phyloP scores from a whole-genome alignment of 2,329 filamentous ascomycete species.

The Neocatenulostroma microsporum region DNA sequence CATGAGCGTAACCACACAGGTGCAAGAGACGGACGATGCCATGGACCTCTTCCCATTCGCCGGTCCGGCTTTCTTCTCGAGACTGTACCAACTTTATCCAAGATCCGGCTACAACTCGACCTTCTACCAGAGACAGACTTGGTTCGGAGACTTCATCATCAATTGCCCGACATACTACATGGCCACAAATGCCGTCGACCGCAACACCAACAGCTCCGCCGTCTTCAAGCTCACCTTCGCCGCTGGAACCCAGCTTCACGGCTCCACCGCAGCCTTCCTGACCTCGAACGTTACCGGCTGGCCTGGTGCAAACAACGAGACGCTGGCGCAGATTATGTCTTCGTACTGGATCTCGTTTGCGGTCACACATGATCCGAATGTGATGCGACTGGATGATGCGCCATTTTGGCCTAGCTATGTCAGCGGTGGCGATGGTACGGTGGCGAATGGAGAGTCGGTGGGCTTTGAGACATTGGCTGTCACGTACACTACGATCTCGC shows the following conservation, averaged over 20 bases:
- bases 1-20: slow-evolving; percentile 20
- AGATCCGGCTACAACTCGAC: slow-evolving; percentile 27
- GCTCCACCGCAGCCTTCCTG: slow-evolving; percentile 10
- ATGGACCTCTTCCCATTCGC: slow-evolving; percentile 28
- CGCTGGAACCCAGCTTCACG: slow-evolving; percentile 14
- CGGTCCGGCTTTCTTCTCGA: slow-evolving; percentile 31
- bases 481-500: slow-evolving; percentile 10
- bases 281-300: slow-evolving; percentile 8
- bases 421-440: slow-evolving; percentile 8
- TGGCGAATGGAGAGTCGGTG: slow-evolving; percentile 11
- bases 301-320: slow-evolving; percentile 12
- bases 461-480: slow-evolving; percentile 14
- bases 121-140: slow-evolving; percentile 31
- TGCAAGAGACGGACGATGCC: slow-evolving; percentile 25
- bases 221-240: slow-evolving; percentile 21
- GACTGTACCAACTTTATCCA: slow-evolving; percentile 31
- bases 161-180: slow-evolving; percentile 15
- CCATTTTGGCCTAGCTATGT: slow-evolving; percentile 14
- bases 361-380: slow-evolving; percentile 12
- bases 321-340: slow-evolving; percentile 11
- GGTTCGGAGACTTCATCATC: slow-evolving; percentile 41
- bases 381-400: slow-evolving; percentile 8
- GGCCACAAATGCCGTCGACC: slow-evolving; percentile 14
- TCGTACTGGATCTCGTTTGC: slow-evolving; percentile 16
- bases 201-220: slow-evolving; percentile 12